Conservation (phyloP, 768 basidiomycete genomes). For the Mrakia hoshinonis region DNA sequence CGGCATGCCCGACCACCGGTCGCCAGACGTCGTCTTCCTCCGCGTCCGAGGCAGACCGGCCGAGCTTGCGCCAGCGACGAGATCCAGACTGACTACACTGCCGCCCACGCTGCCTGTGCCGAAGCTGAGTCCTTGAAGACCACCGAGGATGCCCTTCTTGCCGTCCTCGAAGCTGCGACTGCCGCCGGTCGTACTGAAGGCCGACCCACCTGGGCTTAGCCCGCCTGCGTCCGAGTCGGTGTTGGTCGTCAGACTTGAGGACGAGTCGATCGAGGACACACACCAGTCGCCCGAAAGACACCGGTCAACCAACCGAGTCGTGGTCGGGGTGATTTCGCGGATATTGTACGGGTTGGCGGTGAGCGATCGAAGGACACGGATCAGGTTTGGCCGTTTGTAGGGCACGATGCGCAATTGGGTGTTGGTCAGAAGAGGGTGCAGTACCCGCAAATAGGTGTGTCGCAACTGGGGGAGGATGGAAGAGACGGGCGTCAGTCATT, state of each 20-base stretch:
- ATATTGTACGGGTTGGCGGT: conserved; percentile 59
- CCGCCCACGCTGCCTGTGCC: neutral
- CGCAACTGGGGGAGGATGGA: conserved; percentile 52
- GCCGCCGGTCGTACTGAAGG: too few species aligned
- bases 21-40: neutral
- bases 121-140: neutral
- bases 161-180: conserved; percentile 7
- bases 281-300: conserved; percentile 78
- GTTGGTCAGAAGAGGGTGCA: conserved; percentile 87
- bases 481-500: neutral
- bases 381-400: conserved; percentile 87
- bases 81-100: too few species aligned
- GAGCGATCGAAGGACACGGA: conserved; percentile 68
- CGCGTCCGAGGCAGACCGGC: neutral
- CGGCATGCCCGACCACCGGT: neutral
- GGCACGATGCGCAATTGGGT: conserved; percentile 64
- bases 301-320: conserved; percentile 80
- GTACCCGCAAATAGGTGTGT: conserved; percentile 91
- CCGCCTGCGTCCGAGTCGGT: conserved; percentile 3
- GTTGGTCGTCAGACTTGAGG: neutral
- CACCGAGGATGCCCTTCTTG: neutral
- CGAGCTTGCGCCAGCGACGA: neutral
- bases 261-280: conserved; percentile 17
- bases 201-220: neutral
- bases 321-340: conserved; percentile 75